phyloP scores from a whole-genome alignment of 768 basidiomycete species.

The Boletus barrowsii region DNA sequence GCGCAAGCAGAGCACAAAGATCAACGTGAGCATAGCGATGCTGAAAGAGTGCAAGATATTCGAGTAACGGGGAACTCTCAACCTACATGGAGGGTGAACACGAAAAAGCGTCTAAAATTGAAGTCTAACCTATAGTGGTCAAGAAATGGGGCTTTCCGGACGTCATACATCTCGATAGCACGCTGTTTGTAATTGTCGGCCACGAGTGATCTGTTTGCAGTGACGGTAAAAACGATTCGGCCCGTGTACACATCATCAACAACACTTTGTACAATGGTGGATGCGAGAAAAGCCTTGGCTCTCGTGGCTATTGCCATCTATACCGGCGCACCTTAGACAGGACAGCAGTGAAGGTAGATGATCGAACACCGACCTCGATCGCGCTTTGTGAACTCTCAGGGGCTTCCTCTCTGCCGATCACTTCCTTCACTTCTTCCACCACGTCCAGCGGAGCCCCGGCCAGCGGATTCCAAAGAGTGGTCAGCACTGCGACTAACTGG shows the following conservation, averaged over 20 bases:
- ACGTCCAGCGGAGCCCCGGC: constrained; percentile 68
- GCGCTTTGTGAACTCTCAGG: constrained; percentile 74
- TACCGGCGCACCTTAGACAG: background rate
- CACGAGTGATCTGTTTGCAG: constrained; percentile 68
- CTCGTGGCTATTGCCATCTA: constrained; percentile 88
- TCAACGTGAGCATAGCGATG: constrained; percentile 62
- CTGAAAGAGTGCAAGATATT: constrained; percentile 77
- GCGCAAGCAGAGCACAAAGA: constrained; percentile 72
- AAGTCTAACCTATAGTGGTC: constrained; percentile 72
- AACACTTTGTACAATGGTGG: constrained; percentile 81
- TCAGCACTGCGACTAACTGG: constrained; percentile 74
- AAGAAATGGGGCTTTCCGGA: constrained; percentile 63
- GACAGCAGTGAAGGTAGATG: background rate
- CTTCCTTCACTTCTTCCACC: constrained; percentile 61
- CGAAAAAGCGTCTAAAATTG: background rate
- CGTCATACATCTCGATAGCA: constrained; percentile 71
- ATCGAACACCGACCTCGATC: constrained; percentile 62
- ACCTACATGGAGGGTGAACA: constrained; percentile 35
- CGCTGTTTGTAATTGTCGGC: constrained; percentile 87
- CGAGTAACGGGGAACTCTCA: constrained; percentile 81
- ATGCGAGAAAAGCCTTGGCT: constrained; percentile 80
- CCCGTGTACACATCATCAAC: constrained; percentile 86
- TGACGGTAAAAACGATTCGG: constrained; percentile 63
- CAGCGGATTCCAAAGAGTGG: constrained; percentile 81
- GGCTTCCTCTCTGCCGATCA: constrained; percentile 50